A percentile compares a stretch with the other conserved stretches of the same genome.
Evolutionary conservation across 2,329 filamentous ascomycete genomes (phyloP).

Genomic region (Ramularia endophylla): DNA sequence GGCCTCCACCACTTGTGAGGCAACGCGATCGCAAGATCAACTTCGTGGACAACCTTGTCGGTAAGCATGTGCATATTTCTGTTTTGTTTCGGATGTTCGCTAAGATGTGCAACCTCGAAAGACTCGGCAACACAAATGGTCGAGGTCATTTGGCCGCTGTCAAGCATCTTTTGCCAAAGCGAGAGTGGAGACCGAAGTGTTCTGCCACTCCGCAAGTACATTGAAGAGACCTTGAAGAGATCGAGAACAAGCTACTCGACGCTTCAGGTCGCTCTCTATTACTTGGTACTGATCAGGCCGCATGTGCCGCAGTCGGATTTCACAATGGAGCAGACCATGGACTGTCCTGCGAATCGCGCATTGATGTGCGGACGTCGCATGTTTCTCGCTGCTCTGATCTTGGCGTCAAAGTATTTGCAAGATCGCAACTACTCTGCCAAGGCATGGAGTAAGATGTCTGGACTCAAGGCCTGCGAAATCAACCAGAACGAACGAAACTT

Average conservation of each 20-base stretch:
- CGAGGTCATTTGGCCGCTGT: slow-evolving; percentile 92
- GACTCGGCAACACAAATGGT: slow-evolving; percentile 97
- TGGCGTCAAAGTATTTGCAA: slow-evolving; percentile 96
- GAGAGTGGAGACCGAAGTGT: slow-evolving; percentile 69
- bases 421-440: slow-evolving; percentile 96
- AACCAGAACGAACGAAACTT: slow-evolving; percentile 96
- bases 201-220: slow-evolving; percentile 87
- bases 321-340: slow-evolving; percentile 75
- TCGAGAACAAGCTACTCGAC: slow-evolving; percentile 98
- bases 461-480: slow-evolving; percentile 87
- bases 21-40: slow-evolving; percentile 89
- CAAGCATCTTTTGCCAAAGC: slow-evolving; percentile 69
- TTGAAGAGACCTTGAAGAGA: slow-evolving; percentile 91
- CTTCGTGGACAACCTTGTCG: slow-evolving; percentile 95
- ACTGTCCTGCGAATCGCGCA: slow-evolving; percentile 66
- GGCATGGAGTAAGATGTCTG: slow-evolving; percentile 98
- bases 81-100: neutral
- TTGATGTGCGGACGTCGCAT: slow-evolving; percentile 95
- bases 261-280: slow-evolving; percentile 92
- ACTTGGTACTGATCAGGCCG: slow-evolving; percentile 87
- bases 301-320: slow-evolving; percentile 80
- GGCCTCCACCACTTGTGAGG: slow-evolving; percentile 70
- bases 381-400: slow-evolving; percentile 90
- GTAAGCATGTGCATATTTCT: slow-evolving; percentile 56
- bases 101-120: slow-evolving; percentile 38